Evolutionary conservation across 2,329 filamentous ascomycete species (phyloP), one percentile per base, ranked within the genome.

Genomic region (Biscogniauxia marginata): DNA sequence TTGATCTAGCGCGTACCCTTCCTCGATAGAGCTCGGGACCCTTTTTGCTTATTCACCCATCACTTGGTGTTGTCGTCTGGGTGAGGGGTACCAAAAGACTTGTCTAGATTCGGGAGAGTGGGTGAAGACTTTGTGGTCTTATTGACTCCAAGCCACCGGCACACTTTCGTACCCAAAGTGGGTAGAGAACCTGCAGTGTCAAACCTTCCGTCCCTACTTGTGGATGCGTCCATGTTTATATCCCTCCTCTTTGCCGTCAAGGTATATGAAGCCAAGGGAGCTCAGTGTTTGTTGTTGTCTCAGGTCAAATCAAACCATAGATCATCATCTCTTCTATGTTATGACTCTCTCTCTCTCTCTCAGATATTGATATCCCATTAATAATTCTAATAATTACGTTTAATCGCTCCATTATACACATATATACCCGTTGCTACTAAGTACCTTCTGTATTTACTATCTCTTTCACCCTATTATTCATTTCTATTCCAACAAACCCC

Each of bases 201-300:
- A 34, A 61, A 59, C 56, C 55, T 56, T 59, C 46, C 49, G 18
- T 20, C 50, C 43, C 53, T 43, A 57, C 57, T 16, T 16, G 30
- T 16, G 44, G 50, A 57, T 51, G 50, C 58, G 56, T 61, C 58
- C 55, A 59, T 54, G 7, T 51, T 44, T 23, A 47, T 34, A 9
- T 23, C 18, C 9, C 9, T 25, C 48, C 48, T 50, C 51, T 16
- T 52, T 49, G 24, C 48, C 23, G 24, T 55, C 43, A 18, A 61
- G 11, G 30, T 39, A 39, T 53, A 53, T 53, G 47, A 55, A 55
- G 44, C 46, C 50, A 18, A 11, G 48, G 24, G 51, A 30, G 52
- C 20, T 21, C 20, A 18, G n/a, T n/a, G 22, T 43, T 25, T n/a
- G 22, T 50, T 52, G 39, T 49, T 52, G 30, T 18, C 11, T 16